Evolutionary conservation across 768 basidiomycete species (phyloP), one percentile per base, ranked within the genome.

Genomic region (Suillus weaverae): DNA sequence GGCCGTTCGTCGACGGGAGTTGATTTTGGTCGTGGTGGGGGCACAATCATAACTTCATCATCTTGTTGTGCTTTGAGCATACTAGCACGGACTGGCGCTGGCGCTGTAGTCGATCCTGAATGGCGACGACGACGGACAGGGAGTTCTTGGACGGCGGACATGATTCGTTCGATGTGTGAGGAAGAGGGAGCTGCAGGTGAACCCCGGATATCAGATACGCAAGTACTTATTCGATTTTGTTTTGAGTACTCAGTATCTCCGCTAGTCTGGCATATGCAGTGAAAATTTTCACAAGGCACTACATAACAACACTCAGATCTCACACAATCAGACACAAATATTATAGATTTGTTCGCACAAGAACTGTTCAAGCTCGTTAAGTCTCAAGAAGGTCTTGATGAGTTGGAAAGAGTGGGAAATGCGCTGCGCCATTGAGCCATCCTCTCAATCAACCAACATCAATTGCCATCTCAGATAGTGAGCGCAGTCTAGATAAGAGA

Each of bases 1-100:
- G 83, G 84, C 4, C 88, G 83, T 69, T 90, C 88, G 35, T 87
- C 79, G 10, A 79, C 82, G 2, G 90, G 90, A 0, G 90, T 89
- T 16, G 89, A 90, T 73, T 92, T 90, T 22, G 90, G 90, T 22
- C 90, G 83, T 4, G 88, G 89, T 8, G 87, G 87, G 7, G 87
- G 85, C 1, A 79, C 70, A 30, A 84, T 69, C 8, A 67, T 64
- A 53, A 64, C 30, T 46, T 76, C 72, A n/a, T 62, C 67, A 38
- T 65, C 61, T 65, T 66, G 69, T 61, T 68, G 71, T 53, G 57
- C 13, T 63, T 54, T 65, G 62, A 61, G 73, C 62, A 67, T 67
- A 20, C 67, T 35, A 18, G 64, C 57, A 38, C 55, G 67, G 68
- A 65, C 73, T 60, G 66, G 71, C 55, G 72, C 73, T 71, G 70